Base-by-base conservation (phyloP, 1,284 basidiomycete genomes). In the Microbotryomycetes sp. region DNA sequence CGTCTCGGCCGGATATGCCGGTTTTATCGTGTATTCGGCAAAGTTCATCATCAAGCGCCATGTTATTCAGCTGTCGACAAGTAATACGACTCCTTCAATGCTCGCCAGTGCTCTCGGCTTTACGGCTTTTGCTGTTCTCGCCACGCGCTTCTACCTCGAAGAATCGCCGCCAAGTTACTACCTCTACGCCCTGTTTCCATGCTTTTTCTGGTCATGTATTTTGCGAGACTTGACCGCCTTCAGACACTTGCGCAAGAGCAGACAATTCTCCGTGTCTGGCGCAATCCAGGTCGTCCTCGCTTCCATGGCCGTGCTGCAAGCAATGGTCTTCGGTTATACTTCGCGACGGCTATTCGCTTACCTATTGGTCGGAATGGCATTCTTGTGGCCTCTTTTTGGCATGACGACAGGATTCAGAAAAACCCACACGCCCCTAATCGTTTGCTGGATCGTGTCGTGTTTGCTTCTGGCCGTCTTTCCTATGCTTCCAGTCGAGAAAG, bases 111-210 rank as follows among this genome's bases (percentile, higher is more conserved):
- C 60, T 73, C 13, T 70, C 28, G 56, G 54, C 4, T 24, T 58
- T 9, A 57, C 79, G 15, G 26, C 53, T 9, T 60, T 60, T 51
- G 23, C 45, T 7, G 58, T 74, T 5, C 29, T 76, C 3, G 79
- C 65, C 82, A 79, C 78, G 56, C 72, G 82, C 9, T 89, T 92
- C 70, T 78, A 77, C 23, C 60, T 83, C 9, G 86, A 90, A 72
- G 77, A 76, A 21, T 82, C 86, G 1, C 86, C 88, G 0, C 81
- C 79, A 79, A 84, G 84, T 3, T 89, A 90, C 70, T 91, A 86
- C 70, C 66, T 88, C 48, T 93, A 93, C 72, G 79, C 85, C 35
- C 75, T 80, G 1, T 90, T 90, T 64, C 87, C 89, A 0, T 80
- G 82, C 49, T 87, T 84, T 73, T 89, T 91, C 73, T 91, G 73